Evolutionary conservation across 2,329 filamentous ascomycete species (phyloP), one percentile per base, ranked within the genome.

Genomic region (Microsporum canis): DNA sequence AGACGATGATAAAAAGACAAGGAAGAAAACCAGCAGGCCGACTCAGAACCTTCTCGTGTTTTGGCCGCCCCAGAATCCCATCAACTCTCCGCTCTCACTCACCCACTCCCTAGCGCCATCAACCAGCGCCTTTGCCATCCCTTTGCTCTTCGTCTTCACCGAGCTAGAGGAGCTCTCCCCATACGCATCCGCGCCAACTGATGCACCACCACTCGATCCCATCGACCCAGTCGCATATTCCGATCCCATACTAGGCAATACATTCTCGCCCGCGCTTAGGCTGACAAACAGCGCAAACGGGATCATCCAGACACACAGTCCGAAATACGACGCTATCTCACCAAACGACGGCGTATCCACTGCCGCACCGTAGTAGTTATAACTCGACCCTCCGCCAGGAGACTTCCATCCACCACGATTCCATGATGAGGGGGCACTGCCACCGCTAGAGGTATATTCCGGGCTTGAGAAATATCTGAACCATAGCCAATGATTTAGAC

Each of bases 271-370:
- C 0, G 94, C 94, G 17, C 89, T 95, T 47, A 99, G 76, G 69
- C 89, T 95, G 58, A 99, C 92, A 71, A 99, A 99, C 12, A 99
- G 80, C 14, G 91, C 86, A 71, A 99, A 99, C 0, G 94, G 94
- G 0, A 97, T 89, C 1, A 99, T 81, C 94, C 94, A 99, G 0
- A 99, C 91, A 69, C 91, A 96, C 1, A 99, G 79, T 0, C 94
- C 94, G 71, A 99, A 99, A 75, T 94, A 99, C 0, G 89, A 92
- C 0, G 94, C 91, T 51, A 97, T 94, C 77, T 97, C 90, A 17
- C 89, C 91, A 73, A 99, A 99, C 41, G 83, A 87, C 0, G 94
- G 94, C 51, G 90, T 73, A 55, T 74, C 71, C 5, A 71, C 70
- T 10, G 62, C 55, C 4, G 66, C 71, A 59, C 72, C 69, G 61